Conservation (phyloP, 176 grass and related monocot species). For the Aegilops longissima region DNA sequence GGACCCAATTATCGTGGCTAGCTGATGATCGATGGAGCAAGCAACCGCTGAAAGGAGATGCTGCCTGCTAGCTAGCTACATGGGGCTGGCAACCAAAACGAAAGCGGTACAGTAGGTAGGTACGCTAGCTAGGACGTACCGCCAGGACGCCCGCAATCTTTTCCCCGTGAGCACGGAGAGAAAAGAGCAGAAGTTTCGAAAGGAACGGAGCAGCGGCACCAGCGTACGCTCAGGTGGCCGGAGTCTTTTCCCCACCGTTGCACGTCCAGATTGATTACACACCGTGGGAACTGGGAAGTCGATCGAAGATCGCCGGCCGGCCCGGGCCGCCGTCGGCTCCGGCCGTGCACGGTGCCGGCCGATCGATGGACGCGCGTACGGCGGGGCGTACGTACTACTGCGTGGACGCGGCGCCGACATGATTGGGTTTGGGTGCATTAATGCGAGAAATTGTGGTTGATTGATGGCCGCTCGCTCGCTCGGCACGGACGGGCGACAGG, state of each 20-base stretch:
- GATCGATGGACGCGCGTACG: neutral
- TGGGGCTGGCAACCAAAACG: neutral
- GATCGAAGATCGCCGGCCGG: no score
- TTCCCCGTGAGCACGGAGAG: neutral
- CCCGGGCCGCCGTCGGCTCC: neutral
- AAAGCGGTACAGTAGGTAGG: neutral
- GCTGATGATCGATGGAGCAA: neutral
- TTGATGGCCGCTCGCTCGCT: neutral
- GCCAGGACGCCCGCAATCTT: neutral
- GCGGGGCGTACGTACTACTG: neutral
- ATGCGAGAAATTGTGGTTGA: conserved; percentile 77
- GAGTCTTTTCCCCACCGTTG: neutral
- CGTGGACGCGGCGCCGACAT: neutral
- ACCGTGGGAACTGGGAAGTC: neutral
- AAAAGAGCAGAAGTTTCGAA: neutral
- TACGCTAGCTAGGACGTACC: neutral
- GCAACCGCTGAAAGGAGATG: neutral
- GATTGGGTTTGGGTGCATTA: conserved; percentile 42
- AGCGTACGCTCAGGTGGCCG: neutral
- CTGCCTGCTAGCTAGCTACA: neutral
- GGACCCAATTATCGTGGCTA: neutral
- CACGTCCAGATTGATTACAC: neutral
- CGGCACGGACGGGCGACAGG: neutral
- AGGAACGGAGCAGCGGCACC: conserved; percentile 17
- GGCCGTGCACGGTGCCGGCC: neutral